These are phyloP conservation scores for Penicillium brasilianum DNA, from an alignment of 2,329 filamentous ascomycete genomes.

Conservation along the genomic window DNA sequence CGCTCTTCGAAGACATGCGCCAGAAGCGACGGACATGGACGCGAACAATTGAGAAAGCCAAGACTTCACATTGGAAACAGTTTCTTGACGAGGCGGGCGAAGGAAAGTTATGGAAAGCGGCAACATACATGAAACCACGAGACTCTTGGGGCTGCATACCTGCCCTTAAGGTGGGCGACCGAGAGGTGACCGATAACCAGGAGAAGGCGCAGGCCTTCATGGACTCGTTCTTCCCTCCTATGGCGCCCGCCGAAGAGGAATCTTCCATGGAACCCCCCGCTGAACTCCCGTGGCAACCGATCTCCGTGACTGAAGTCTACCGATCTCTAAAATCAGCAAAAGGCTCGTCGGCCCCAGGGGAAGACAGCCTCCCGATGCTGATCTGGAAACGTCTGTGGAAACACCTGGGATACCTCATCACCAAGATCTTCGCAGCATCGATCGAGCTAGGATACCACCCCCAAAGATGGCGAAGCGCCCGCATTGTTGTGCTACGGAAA, in stretches of 20 bases:
- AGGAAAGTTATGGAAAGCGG: too few relatives aligned
- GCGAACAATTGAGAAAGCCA: constrained; percentile 12
- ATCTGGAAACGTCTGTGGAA: constrained; percentile 22
- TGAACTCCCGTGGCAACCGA: constrained; percentile 15
- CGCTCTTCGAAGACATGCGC: too few relatives aligned
- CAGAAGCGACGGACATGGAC: too few relatives aligned
- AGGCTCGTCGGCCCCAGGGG: constrained; percentile 23
- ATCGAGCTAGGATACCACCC: constrained; percentile 26
- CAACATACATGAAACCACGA: neutral
- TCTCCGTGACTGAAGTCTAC: constrained; percentile 16
- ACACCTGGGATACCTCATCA: constrained; percentile 4
- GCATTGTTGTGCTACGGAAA: constrained; percentile 33
- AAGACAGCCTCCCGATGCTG: constrained; percentile 28
- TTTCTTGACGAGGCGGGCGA: too few relatives aligned
- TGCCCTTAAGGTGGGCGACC: neutral
- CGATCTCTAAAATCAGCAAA: constrained; percentile 20
- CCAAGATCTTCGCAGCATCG: constrained; percentile 11
- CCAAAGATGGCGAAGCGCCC: constrained; percentile 22
- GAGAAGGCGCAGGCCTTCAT: neutral
- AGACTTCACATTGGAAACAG: too few relatives aligned
- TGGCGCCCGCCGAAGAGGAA: neutral
- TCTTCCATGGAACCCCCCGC: neutral
- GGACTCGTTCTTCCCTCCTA: neutral
- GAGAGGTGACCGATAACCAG: neutral
- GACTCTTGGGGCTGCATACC: neutral